Conservation (phyloP, 352 stramenopile genomes). For the Saprolegnia diclina region DNA sequence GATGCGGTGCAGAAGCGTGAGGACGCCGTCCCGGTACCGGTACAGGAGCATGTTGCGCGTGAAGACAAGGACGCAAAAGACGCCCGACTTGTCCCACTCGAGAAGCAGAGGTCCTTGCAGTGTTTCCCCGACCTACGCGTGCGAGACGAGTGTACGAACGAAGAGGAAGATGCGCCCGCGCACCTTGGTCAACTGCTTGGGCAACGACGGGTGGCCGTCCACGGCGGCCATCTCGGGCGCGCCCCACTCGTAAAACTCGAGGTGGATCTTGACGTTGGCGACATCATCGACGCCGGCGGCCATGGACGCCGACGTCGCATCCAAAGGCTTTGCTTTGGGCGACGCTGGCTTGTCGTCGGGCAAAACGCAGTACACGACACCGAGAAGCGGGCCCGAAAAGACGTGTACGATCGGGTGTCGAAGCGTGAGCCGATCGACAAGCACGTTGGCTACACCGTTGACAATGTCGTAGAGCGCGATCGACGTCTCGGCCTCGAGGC, state of each 20-base stretch:
- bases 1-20: conserved; percentile 49
- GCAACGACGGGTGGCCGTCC: background rate
- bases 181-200: conserved; percentile 5
- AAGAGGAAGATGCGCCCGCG: background rate
- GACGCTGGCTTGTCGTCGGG: conserved; percentile 24
- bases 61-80: conserved; percentile 59
- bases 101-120: conserved; percentile 55
- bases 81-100: conserved; percentile 53
- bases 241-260: conserved; percentile 77
- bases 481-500: background rate
- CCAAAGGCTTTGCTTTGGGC: conserved; percentile 48
- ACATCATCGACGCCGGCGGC: conserved; percentile 11
- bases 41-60: conserved; percentile 42
- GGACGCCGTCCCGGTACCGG: conserved; percentile 6
- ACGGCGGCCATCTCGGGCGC: conserved; percentile 3
- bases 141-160: background rate
- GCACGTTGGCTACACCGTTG: conserved; percentile 36
- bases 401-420: conserved; percentile 50
- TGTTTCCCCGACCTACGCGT: conserved; percentile 32
- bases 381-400: conserved; percentile 63
- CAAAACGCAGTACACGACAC: conserved; percentile 41
- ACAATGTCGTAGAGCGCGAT: conserved; percentile 9
- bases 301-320: conserved; percentile 36
- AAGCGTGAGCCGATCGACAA: conserved; percentile 34
- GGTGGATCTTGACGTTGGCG: conserved; percentile 1